Conservation (phyloP, 2,329 filamentous ascomycete species). For the Pyrenochaeta sp. region DNA sequence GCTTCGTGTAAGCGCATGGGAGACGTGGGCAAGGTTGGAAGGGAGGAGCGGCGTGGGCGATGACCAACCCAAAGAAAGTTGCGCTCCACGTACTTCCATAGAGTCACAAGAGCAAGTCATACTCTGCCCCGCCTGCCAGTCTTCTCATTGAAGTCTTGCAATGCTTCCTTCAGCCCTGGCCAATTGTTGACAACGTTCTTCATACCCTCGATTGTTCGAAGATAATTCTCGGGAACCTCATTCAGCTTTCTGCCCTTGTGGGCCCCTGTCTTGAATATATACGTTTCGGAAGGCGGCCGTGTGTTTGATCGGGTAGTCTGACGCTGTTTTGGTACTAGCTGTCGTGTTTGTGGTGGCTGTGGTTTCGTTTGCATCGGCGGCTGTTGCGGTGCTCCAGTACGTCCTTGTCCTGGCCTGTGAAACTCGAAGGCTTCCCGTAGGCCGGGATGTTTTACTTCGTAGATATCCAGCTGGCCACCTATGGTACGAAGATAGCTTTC, state of each 20-base stretch:
- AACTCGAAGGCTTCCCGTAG: slow-evolving; percentile 34
- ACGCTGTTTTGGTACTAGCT: background rate
- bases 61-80: slow-evolving; percentile 1
- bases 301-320: background rate
- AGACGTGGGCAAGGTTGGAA: too few relatives aligned
- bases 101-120: background rate
- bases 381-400: slow-evolving; percentile 9
- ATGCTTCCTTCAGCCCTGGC: slow-evolving; percentile 26
- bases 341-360: background rate
- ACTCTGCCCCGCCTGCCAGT: slow-evolving; percentile 14
- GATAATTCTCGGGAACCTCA: slow-evolving; percentile 29
- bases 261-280: slow-evolving; percentile 11
- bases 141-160: slow-evolving; percentile 28
- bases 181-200: slow-evolving; percentile 22
- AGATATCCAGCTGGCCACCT: slow-evolving; percentile 28
- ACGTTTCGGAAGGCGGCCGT: slow-evolving; percentile 5
- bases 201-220: slow-evolving; percentile 30
- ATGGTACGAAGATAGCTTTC: slow-evolving; percentile 34
- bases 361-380: background rate
- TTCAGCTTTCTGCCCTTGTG: slow-evolving; percentile 20
- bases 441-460: slow-evolving; percentile 25
- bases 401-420: slow-evolving; percentile 27
- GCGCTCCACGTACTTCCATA: slow-evolving; percentile 11
- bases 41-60: too few relatives aligned
- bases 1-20: too few relatives aligned